Evolutionary conservation across 2,329 filamentous ascomycete genomes (phyloP), one percentile per base, ranked within the genome.

Genomic region (Colletotrichum tanaceti): DNA sequence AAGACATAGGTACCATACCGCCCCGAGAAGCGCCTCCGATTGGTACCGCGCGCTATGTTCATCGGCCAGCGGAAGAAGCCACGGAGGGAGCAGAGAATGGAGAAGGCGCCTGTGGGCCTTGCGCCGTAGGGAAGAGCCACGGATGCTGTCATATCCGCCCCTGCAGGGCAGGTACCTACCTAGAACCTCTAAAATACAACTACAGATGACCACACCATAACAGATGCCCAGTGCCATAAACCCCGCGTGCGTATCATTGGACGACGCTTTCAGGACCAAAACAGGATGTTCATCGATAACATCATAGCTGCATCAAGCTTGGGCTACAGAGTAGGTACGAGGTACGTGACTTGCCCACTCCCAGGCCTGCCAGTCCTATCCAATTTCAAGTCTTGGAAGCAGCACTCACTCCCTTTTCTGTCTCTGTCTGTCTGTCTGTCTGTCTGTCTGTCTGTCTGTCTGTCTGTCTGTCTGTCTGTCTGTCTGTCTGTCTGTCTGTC

Each of bases 271-370:
- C 63, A 28, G 58, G 50, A 58, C 38, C 20, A 70, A 54, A 68
- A 68, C 67, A 58, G 67, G 67, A 62, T 70, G 64, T 49, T 52
- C 58, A 39, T 68, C 53, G 63, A 70, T 70, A 70, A 63, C 67
- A 70, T 70, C 67, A 70, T 70, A 55, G 67, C 63, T 70, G 67
- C 67, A 70, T 70, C 64, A 70, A 70, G 63, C 44, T 44, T 22
- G 58, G 41, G 39, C 55, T 32, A 22, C 9, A 39, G n/a, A n/a
- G 1, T 3, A n/a, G n/a, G n/a, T n/a, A n/a, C n/a, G n/a, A n/a
- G n/a, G n/a, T n/a, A n/a, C n/a, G n/a, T 41, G 46, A 32, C 10
- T 10, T 28, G 38, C 20, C n/a, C 52, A 54, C 53, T 41, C 53
- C 20, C 53, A 57, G 38, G 38, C 38, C 53, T 57, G 53, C 32